Base-by-base conservation (phyloP, 345 rosid species). In the Heritiera fomes region DNA sequence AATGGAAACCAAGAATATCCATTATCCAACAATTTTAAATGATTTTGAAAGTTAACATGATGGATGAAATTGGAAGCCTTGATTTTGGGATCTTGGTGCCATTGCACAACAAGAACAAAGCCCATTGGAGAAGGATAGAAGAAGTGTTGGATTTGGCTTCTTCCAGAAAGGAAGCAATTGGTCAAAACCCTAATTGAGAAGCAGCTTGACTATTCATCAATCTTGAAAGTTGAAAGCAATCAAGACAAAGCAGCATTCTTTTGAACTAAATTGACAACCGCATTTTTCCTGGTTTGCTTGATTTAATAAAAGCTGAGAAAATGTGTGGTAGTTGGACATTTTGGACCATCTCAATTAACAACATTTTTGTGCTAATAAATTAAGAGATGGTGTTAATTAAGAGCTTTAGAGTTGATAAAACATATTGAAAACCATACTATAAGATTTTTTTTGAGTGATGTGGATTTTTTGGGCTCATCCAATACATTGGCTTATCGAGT, bases 191-290 rank as follows among this genome's bases (percentile, higher is more conserved):
- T 45, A 75, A 50, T 60, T 43, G 69, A 60, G 69, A 7, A 75
- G 49, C 0, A 7, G 20, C 23, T 20, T 59, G 45, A 62, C 78
- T 28, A 75, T 60, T 75, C 56, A 20, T 47, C 20, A 17, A 34
- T 56, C 4, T 58, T n/a, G 20, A 41, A 58, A 60, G 38, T 58
- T n/a, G 20, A 41, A 58, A 75, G n/a, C 8, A 14, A 59, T 11
- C 66, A 32, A 46, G 77, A 75, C 77, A 75, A 75, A 60, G 77
- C 77, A 75, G 77, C 68, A 73, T 55, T 73, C 76, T 3, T 10
- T 28, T 11, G 15, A 38, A 55, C 38, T 28, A 60, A 60, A 58
- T 7, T 67, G 46, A 14, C 1, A 2, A 3, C 15, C 12, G 17
- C 67, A 62, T 11, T 30, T 30, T 28, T 17, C 9, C 11, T n/a